Evolutionary conservation across 2,329 filamentous ascomycete genomes (phyloP).

Genomic region (Phoma sp.): DNA sequence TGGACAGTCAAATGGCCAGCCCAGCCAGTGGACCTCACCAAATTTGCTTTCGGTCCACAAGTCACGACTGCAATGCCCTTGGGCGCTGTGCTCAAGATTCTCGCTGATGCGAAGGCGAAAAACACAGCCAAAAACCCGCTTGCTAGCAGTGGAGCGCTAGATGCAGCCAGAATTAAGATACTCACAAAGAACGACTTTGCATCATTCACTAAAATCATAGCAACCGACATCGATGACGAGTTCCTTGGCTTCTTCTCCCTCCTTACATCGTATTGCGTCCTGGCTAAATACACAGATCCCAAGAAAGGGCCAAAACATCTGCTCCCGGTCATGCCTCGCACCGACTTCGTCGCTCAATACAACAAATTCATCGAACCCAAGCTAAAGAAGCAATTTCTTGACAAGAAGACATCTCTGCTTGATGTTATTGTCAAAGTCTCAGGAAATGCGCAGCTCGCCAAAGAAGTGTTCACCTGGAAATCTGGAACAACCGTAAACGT

Average conservation of each 20-base stretch:
- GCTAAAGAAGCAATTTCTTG: constrained; percentile 13
- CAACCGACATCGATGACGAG: constrained; percentile 14
- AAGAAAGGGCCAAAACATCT: constrained; percentile 18
- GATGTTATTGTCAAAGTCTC: constrained; percentile 15
- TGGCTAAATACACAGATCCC: constrained; percentile 12
- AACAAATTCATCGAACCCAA: constrained; percentile 18
- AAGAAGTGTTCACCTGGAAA: constrained; percentile 4
- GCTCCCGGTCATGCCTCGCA: constrained; percentile 21
- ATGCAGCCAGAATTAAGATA: neutral
- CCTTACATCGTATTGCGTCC: constrained; percentile 19
- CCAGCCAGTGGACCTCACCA: neutral
- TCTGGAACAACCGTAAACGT: neutral
- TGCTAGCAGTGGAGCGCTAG: neutral
- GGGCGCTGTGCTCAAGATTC: neutral
- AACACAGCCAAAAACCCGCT: neutral
- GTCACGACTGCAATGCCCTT: neutral
- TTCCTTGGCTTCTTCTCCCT: constrained; percentile 23
- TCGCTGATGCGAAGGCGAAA: neutral
- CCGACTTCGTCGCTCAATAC: constrained; percentile 21
- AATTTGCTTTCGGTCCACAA: neutral
- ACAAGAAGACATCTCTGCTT: constrained; percentile 14
- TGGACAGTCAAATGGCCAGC: neutral
- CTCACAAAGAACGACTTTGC: neutral
- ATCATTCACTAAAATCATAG: constrained; percentile 16
- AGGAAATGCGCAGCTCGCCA: constrained; percentile 7